Conservation (phyloP, 1,139 yeast species). For the Hemisphaericaspora xylofermentans region DNA sequence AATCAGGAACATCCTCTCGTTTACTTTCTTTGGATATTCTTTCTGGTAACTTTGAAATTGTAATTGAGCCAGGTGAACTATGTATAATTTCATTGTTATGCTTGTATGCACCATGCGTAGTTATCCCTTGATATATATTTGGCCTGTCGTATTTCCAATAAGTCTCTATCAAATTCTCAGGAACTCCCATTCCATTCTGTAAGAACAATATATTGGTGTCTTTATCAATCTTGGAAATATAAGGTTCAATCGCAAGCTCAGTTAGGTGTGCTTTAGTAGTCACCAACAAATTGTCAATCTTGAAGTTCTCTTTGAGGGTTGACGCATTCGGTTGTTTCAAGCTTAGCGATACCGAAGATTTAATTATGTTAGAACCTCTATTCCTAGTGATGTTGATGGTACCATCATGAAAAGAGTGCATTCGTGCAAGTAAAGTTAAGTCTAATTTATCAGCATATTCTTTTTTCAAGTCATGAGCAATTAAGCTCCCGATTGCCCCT, state of each 20-base stretch:
- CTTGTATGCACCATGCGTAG: constrained; percentile 74
- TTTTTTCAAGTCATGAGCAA: constrained; percentile 38
- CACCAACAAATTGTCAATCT: constrained; percentile 54
- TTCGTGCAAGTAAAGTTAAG: constrained; percentile 5
- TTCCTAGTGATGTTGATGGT: neutral
- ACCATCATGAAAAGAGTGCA: neutral
- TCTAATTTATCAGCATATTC: constrained; percentile 22
- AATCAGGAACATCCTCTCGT: constrained; percentile 21
- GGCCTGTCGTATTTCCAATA: constrained; percentile 66
- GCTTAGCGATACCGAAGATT: neutral
- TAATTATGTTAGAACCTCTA: neutral
- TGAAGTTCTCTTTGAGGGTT: constrained; percentile 1
- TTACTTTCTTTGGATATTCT: neutral
- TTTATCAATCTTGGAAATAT: constrained; percentile 37
- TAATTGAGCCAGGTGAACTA: constrained; percentile 65
- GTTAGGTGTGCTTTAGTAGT: constrained; percentile 66
- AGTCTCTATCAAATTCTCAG: constrained; percentile 48
- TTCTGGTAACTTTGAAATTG: constrained; percentile 30
- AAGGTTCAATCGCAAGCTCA: constrained; percentile 44
- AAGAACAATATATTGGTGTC: constrained; percentile 61
- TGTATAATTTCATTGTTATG: constrained; percentile 50
- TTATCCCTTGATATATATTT: constrained; percentile 66
- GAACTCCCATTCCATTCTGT: constrained; percentile 77
- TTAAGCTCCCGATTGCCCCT: constrained; percentile 43
- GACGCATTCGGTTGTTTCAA: neutral